These are phyloP conservation scores for Murraya paniculata DNA, from an alignment of 345 rosid species.

Conservation along the genomic window DNA sequence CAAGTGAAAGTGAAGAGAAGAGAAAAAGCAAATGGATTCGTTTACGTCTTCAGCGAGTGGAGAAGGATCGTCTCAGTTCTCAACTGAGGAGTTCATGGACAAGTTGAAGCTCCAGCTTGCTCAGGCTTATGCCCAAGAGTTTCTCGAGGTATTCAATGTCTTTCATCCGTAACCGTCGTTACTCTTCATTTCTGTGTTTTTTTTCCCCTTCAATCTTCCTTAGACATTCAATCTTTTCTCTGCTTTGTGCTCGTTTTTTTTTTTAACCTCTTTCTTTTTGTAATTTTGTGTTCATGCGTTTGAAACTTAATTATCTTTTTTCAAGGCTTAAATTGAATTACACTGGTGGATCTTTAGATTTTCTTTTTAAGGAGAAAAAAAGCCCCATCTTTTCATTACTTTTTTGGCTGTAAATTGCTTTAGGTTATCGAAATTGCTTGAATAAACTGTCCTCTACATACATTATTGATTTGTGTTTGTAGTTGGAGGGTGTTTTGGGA, in stretches of 20 bases:
- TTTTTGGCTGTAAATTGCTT: background rate
- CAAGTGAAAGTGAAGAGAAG: background rate
- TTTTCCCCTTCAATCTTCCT: background rate
- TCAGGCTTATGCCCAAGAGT: conserved; percentile 79
- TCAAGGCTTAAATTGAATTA: background rate
- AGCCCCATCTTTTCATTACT: background rate
- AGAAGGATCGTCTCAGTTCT: conserved; percentile 42
- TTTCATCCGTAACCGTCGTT: background rate
- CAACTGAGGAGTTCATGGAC: conserved; percentile 59
- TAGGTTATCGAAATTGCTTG: background rate
- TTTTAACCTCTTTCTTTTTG: background rate
- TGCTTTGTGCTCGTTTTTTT: background rate
- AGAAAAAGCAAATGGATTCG: conserved; percentile 47
- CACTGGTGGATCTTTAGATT: background rate
- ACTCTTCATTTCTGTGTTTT: no score
- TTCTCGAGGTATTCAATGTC: conserved; percentile 51
- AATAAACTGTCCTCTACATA: background rate
- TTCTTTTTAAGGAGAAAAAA: background rate
- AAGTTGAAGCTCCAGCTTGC: conserved; percentile 68
- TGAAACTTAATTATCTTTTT: background rate
- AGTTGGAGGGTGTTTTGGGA: background rate
- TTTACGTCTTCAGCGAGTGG: conserved; percentile 52
- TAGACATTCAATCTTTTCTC: background rate
- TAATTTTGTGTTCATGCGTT: background rate
- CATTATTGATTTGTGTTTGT: background rate